phyloP scores from a whole-genome alignment of 164 flowering plant genomes.

The Kalanchoe fedtschenkoi region DNA sequence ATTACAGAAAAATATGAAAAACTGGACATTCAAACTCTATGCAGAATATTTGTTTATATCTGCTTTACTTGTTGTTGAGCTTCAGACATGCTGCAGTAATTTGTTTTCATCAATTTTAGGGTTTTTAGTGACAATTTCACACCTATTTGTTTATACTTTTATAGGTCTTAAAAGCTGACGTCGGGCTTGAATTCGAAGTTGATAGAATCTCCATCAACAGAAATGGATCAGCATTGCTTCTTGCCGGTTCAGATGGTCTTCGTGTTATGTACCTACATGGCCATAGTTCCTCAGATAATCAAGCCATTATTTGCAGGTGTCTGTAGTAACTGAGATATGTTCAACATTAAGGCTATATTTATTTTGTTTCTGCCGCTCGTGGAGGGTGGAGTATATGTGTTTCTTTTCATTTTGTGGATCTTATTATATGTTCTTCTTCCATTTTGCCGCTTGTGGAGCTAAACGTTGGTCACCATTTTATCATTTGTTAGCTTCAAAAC shows the following conservation, averaged over 20 bases:
- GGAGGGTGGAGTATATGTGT: background rate
- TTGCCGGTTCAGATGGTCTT: constrained; percentile 43
- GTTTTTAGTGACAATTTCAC: no score
- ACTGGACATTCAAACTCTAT: no score
- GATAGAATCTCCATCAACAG: constrained; percentile 51
- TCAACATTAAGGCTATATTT: background rate
- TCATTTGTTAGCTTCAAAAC: no score
- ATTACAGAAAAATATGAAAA: background rate
- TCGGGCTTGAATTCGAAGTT: constrained; percentile 36
- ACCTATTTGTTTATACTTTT: constrained; percentile 9
- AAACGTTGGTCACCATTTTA: no score
- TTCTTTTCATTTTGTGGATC: no score
- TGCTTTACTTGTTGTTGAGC: no score
- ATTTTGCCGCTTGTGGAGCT: no score
- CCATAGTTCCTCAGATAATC: constrained; percentile 35
- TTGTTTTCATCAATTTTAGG: background rate
- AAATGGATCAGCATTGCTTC: constrained; percentile 59
- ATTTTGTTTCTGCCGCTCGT: background rate
- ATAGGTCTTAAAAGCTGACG: constrained; percentile 63
- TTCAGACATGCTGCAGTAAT: background rate
- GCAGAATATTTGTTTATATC: no score
- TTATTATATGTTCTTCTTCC: no score
- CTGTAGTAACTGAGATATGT: background rate
- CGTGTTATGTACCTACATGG: constrained; percentile 67
- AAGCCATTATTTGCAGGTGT: constrained; percentile 59